Evolutionary conservation across 1,139 yeast species (phyloP), one percentile per base, ranked within the genome.

Genomic region (Casaregolazyma suthepensis): DNA sequence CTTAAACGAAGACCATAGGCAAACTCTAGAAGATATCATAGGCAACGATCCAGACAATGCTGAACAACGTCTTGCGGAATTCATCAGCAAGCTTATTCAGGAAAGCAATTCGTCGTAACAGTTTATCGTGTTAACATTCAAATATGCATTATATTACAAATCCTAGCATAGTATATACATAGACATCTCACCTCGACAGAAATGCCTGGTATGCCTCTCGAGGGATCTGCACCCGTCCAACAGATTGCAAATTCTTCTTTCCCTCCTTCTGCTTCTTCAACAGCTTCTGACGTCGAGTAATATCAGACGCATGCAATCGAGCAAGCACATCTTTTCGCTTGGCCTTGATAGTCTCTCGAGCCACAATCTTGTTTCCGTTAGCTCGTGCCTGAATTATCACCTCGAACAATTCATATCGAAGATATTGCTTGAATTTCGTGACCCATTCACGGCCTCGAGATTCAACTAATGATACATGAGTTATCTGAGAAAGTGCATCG

Each of bases 281-380:
- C 61, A 93, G 77, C 71, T 93, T 93, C 75, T 90, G 90, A 60
- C 96, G 78, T 71, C 99, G 78, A 0, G 96, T 81, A 38, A 91
- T 80, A 74, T 93, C 99, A 17, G 96, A 87, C 0, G 99, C 99
- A 70, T 93, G 98, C 59, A 93, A 74, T 63, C 81, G 85, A 51
- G 94, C 96, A 52, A 94, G 76, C 18, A 93, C 99, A 69, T 93
- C 99, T 70, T 93, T 93, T 59, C 97, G 75, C 65, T 87, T 81
- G 1, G 98, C 98, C 66, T 88, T 88, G 59, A 93, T 87, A 0
- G 98, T 91, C 66, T 93, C 96, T 58, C 99, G 75, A 0, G 98
- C 97, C 12, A 93, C 77, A 23, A 89, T 83, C 64, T 85, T 84
- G 62, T 81, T 82, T 54, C 84, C 86, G 37, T 43, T 49, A n/a